Evolutionary conservation across 306 rosid species (phyloP).

Genomic region (Cucumis melo): DNA sequence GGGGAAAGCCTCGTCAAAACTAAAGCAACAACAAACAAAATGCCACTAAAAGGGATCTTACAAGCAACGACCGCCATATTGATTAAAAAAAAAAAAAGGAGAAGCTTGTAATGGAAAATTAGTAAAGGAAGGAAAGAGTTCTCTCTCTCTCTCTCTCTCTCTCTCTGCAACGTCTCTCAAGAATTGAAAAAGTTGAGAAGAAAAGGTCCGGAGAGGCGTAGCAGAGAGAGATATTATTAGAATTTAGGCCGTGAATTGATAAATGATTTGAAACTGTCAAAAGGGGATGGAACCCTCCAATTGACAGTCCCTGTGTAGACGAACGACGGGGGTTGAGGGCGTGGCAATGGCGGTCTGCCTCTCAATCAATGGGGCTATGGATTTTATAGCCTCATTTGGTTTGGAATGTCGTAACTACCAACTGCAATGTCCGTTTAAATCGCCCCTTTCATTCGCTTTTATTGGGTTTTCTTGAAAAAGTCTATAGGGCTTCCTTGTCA

Average conservation of each 20-base stretch:
- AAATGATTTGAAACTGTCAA: neutral
- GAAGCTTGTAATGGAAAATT: neutral
- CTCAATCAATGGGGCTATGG: neutral
- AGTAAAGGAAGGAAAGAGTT: too few species aligned
- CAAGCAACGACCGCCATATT: neutral
- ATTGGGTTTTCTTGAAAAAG: neutral
- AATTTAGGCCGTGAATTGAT: neutral
- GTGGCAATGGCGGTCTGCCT: neutral
- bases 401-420: neutral
- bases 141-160: constrained; percentile 1
- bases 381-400: neutral
- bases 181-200: neutral
- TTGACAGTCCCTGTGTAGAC: neutral
- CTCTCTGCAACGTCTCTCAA: constrained; percentile 5
- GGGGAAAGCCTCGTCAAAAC: neutral
- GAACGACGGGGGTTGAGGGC: neutral
- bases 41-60: neutral
- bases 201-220: neutral
- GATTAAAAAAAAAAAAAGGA: neutral
- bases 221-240: neutral
- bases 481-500: neutral
- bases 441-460: neutral
- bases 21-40: neutral
- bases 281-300: neutral
- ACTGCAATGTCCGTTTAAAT: neutral